Evolutionary conservation across 78 protist genomes (phyloP).

Genomic region (Dictyostelium citrinum): DNA sequence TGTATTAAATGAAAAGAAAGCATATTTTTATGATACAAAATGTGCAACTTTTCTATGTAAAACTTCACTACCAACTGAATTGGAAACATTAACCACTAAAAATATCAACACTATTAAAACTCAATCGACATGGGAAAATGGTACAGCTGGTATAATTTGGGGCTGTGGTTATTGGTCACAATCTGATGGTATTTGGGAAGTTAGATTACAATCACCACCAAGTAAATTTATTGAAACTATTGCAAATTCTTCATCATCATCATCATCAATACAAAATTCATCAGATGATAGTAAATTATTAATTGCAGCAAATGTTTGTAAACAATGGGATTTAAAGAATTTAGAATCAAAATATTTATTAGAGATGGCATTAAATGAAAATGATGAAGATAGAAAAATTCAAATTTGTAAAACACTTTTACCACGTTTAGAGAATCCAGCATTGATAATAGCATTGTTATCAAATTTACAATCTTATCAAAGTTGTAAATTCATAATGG

Average conservation of each 20-base stretch:
- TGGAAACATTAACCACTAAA: not conserved
- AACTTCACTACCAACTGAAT: not conserved
- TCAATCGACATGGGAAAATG: conserved; percentile 28
- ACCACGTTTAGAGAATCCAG: conserved; percentile 53
- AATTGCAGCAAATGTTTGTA: conserved; percentile 46
- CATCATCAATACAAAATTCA: not conserved
- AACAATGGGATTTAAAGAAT: conserved; percentile 39
- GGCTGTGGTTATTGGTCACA: conserved; percentile 53
- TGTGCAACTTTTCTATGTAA: conserved; percentile 30
- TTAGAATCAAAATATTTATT: conserved; percentile 51
- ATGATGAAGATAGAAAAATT: conserved; percentile 37
- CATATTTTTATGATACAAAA: conserved; percentile 35
- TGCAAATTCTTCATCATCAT: not conserved
- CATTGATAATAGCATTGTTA: conserved; percentile 36
- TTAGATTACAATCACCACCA: conserved; percentile 11
- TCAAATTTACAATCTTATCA: conserved; percentile 13
- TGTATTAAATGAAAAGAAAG: not conserved
- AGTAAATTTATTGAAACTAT: conserved; percentile 8
- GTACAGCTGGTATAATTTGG: conserved; percentile 62
- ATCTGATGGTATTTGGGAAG: conserved; percentile 42
- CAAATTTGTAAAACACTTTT: conserved; percentile 42
- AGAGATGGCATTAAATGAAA: conserved; percentile 55
- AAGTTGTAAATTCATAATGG: conserved; percentile 32
- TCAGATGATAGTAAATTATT: not conserved
- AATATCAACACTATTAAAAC: not conserved